These are phyloP conservation scores for Nemania diffusa DNA, from an alignment of 2,329 filamentous ascomycete species.

Conservation along the genomic window DNA sequence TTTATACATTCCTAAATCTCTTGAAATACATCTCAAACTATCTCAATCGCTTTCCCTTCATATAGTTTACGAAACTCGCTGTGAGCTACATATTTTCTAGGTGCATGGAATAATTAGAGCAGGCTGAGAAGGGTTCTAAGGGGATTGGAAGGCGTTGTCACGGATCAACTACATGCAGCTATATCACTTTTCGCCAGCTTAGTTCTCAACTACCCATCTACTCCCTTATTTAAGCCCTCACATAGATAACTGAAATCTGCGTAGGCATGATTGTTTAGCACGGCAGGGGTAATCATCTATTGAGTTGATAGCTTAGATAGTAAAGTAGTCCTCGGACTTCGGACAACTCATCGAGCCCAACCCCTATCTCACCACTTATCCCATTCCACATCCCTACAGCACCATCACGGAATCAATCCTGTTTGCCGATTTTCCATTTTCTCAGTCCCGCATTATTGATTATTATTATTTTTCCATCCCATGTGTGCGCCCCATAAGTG, in stretches of 20 bases:
- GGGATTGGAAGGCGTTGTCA: too few species aligned
- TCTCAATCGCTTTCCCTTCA: neutral
- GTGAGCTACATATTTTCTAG: neutral
- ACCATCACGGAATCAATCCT: neutral
- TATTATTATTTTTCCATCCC: neutral
- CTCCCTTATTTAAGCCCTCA: too few species aligned
- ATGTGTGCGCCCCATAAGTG: too few species aligned
- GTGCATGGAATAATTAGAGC: neutral
- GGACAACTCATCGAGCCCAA: slow-evolving; percentile 1
- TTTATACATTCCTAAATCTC: neutral
- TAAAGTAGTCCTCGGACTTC: neutral
- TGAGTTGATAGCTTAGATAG: too few species aligned
- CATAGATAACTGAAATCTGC: too few species aligned
- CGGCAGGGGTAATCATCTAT: too few species aligned
- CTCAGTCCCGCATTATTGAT: neutral
- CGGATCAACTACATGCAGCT: too few species aligned
- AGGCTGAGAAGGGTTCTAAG: neutral
- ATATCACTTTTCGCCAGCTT: too few species aligned
- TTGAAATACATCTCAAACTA: neutral
- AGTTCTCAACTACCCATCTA: too few species aligned
- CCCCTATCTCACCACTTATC: neutral
- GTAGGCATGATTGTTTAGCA: too few species aligned
- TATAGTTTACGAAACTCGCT: neutral
- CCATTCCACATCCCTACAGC: neutral
- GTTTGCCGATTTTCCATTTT: neutral